These are phyloP conservation scores for Zygosaccharomyces pseudobailii DNA, from an alignment of 1,139 yeast genomes.

Conservation along the genomic window DNA sequence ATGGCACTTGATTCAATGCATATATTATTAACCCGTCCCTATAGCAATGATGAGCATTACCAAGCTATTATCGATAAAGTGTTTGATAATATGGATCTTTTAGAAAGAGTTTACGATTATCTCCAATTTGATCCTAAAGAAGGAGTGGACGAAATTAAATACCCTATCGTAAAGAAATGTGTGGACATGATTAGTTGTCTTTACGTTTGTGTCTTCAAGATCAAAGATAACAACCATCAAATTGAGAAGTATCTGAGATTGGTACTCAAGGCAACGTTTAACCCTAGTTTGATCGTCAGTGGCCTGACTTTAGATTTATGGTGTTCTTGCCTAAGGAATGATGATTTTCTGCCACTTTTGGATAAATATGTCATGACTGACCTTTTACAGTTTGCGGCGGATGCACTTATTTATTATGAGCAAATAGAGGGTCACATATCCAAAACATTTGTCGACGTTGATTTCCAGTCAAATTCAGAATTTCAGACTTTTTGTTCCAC, in stretches of 20 bases:
- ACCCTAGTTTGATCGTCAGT: slow-evolving; percentile 82
- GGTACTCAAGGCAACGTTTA: slow-evolving; percentile 74
- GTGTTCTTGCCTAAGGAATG: slow-evolving; percentile 84
- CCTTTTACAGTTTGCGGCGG: slow-evolving; percentile 70
- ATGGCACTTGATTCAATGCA: slow-evolving; percentile 90
- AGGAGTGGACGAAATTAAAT: slow-evolving; percentile 71
- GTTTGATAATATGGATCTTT: slow-evolving; percentile 67
- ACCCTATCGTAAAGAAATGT: slow-evolving; percentile 77
- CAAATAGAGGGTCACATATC: slow-evolving; percentile 63
- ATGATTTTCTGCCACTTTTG: slow-evolving; percentile 48
- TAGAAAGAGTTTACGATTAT: slow-evolving; percentile 60
- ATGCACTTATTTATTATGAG: slow-evolving; percentile 70
- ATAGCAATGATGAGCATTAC: slow-evolving; percentile 65
- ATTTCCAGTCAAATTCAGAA: slow-evolving; percentile 86
- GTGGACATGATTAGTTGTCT: slow-evolving; percentile 92
- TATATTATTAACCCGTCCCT: slow-evolving; percentile 78
- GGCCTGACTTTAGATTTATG: slow-evolving; percentile 91
- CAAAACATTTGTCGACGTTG: slow-evolving; percentile 64
- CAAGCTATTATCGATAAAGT: slow-evolving; percentile 75
- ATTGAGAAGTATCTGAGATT: slow-evolving; percentile 57
- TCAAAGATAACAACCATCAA: slow-evolving; percentile 30
- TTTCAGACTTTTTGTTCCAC: slow-evolving; percentile 70
- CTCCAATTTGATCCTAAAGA: slow-evolving; percentile 61
- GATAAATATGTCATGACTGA: slow-evolving; percentile 53
- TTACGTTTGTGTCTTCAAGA: slow-evolving; percentile 48